Evolutionary conservation across 257 asterid species (phyloP), one percentile per base, ranked within the genome.

Genomic region (Jaltomata sinuosa): DNA sequence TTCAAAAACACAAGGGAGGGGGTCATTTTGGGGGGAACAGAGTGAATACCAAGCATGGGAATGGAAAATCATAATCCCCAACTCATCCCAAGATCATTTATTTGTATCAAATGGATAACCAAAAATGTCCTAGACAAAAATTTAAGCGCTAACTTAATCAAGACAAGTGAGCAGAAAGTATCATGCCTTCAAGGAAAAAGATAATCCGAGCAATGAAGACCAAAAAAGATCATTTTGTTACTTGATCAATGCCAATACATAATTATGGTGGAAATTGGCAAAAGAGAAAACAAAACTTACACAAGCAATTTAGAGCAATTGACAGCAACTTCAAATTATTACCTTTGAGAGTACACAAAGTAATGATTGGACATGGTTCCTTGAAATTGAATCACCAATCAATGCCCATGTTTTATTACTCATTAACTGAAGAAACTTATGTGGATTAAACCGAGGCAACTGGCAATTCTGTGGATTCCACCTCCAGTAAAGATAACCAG

Each of bases 311-410:
- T 74, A 45, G 59, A 45, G 15, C 12, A 14, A 45, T 76, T 74
- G 38, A 25, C 22, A 4, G 27, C 3, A 0, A 27, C n/a, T 8
- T 14, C 49, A 8, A 49, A 25, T 76, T 25, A 54, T 81, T 86
- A 95, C 99, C 92, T 86, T 87, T 38, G 97, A 93, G 71, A 95
- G 98, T 15, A 88, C 62, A 84, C 99, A 95, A 38, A 95, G 91
- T 72, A 94, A 84, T 10, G 99, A 95, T 16, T 95, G 94, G 15
- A 91, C 91, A 72, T 95, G 99, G 90, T 95, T 95, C 83, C 98
- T 78, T 1, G 97, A 85, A 62, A 95, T 93, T 29, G 99, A 95
- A 89, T 95, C 98, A 18, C 99, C 99, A 52, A 95, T 81, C 72
- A 94, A 91, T 0, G 90, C 97, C 97, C 92, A 93, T 52, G 84